A percentile compares a stretch with the other conserved stretches of the same genome.
phyloP scores from a whole-genome alignment of 164 flowering plant genomes.

The Umbilicus rupestris region DNA sequence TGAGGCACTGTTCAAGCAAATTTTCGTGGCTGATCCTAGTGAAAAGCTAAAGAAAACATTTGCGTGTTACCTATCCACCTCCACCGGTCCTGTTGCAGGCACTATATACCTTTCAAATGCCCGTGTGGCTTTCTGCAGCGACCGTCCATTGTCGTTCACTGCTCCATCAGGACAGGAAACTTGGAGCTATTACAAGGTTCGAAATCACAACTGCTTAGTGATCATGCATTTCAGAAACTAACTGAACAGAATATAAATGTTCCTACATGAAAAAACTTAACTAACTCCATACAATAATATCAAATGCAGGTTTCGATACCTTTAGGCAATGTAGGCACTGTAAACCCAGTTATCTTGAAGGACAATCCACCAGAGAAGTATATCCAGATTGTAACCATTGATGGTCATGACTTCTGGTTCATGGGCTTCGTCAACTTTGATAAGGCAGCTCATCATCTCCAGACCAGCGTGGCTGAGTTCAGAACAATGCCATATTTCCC shows the following conservation, averaged over 20 bases:
- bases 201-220: background rate
- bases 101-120: conserved; percentile 47
- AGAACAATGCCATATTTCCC: conserved; percentile 11
- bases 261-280: background rate
- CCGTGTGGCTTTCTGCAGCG: conserved; percentile 52
- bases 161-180: conserved; percentile 63
- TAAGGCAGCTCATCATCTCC: conserved; percentile 41
- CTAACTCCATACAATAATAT: background rate
- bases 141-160: conserved; percentile 45
- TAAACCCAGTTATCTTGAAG: conserved; percentile 37
- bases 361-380: conserved; percentile 47
- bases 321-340: conserved; percentile 25
- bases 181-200: conserved; percentile 65
- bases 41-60: conserved; percentile 55
- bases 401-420: conserved; percentile 71
- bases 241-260: background rate
- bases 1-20: conserved; percentile 45
- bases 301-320: conserved; percentile 42
- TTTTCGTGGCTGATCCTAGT: conserved; percentile 25
- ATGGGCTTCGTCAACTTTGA: conserved; percentile 66
- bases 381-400: conserved; percentile 45
- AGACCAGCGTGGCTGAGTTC: conserved; percentile 19
- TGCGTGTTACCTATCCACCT: conserved; percentile 59
- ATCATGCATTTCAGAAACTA: background rate
- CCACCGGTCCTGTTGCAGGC: conserved; percentile 65